These are phyloP conservation scores for Talaromyces sp. DNA, from an alignment of 2,329 filamentous ascomycete genomes.

Conservation along the genomic window DNA sequence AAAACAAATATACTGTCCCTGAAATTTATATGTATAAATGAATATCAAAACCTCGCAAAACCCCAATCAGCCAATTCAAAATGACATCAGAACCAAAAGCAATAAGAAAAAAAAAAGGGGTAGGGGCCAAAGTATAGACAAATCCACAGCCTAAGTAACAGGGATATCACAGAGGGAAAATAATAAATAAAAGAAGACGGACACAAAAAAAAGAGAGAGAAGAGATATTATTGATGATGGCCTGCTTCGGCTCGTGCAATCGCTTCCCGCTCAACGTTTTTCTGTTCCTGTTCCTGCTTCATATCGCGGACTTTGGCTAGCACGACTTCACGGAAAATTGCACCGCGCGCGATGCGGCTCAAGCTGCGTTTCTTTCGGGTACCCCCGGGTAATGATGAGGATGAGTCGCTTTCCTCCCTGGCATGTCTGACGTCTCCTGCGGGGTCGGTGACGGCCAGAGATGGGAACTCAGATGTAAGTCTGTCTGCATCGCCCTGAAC, in stretches of 20 bases:
- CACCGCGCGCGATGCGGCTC: conserved; percentile 55
- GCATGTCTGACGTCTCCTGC: neutral
- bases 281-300: conserved; percentile 76
- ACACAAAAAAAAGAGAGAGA: neutral
- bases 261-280: conserved; percentile 59
- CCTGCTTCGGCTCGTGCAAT: conserved; percentile 31
- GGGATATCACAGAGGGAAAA: neutral
- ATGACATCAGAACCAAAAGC: neutral
- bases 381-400: conserved; percentile 14
- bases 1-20: neutral
- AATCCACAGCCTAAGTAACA: neutral
- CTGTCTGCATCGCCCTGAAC: conserved; percentile 11
- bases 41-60: neutral
- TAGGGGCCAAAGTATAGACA: neutral
- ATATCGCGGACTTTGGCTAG: conserved; percentile 88
- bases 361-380: conserved; percentile 47
- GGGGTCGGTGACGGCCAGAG: conserved; percentile 16
- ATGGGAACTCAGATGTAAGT: conserved; percentile 18
- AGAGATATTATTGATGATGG: conserved; percentile 1
- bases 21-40: neutral
- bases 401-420: neutral
- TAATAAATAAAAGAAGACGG: neutral
- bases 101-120: neutral
- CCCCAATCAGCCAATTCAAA: neutral
- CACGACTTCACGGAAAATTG: conserved; percentile 92